Evolutionary conservation across 441 rosid genomes (phyloP).

Genomic region (Adansonia madagascariensis): DNA sequence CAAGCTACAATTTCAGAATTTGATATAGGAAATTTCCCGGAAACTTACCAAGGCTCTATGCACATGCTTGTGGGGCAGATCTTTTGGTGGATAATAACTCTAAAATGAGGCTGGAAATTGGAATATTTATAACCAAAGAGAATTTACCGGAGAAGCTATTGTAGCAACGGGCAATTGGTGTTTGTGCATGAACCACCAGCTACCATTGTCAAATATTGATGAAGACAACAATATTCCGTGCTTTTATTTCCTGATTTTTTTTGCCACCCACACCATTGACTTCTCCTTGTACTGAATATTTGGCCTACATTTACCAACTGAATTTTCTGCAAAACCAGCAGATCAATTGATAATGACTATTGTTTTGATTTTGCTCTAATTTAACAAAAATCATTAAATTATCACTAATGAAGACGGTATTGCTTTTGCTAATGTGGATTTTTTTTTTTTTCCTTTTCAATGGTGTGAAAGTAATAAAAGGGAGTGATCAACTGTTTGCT

Average conservation of each 20-base stretch:
- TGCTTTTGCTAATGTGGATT: neutral
- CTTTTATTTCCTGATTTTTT: slow-evolving; percentile 5
- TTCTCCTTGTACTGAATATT: neutral
- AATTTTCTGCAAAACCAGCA: neutral
- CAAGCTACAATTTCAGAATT: neutral
- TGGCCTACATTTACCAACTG: too few species aligned
- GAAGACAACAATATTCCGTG: slow-evolving; percentile 1
- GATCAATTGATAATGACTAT: neutral
- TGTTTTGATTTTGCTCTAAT: neutral
- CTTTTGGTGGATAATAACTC: neutral
- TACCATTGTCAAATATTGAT: neutral
- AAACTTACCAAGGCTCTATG: neutral
- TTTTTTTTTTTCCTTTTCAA: neutral
- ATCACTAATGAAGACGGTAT: neutral
- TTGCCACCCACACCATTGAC: neutral
- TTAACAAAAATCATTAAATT: neutral
- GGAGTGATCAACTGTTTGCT: too few species aligned
- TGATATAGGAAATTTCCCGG: slow-evolving; percentile 28
- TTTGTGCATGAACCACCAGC: neutral
- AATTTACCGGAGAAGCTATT: neutral
- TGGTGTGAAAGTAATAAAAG: neutral
- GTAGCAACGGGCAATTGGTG: neutral
- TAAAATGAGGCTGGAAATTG: neutral
- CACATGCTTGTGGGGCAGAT: slow-evolving; percentile 5
- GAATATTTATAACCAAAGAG: neutral